These are phyloP conservation scores for Hemileia vastatrix DNA, from an alignment of 1,284 basidiomycete genomes.

Conservation along the genomic window DNA sequence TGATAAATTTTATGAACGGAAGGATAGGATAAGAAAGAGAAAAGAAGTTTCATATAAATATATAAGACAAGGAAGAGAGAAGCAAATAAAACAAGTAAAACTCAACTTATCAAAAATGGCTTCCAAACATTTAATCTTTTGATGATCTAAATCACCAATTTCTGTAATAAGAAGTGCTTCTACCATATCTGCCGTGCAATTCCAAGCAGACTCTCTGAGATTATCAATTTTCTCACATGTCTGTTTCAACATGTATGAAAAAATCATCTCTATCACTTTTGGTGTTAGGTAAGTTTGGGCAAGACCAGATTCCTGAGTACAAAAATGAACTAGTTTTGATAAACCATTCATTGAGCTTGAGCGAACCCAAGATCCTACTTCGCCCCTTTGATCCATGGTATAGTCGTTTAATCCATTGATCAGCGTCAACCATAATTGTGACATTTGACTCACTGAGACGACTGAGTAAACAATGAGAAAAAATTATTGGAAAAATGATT, in stretches of 20 bases:
- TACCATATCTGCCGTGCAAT: conserved; percentile 8
- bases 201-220: conserved; percentile 15
- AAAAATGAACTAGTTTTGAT: conserved; percentile 2
- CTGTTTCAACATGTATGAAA: conserved; percentile 6
- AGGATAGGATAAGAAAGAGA: background rate
- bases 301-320: background rate
- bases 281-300: background rate
- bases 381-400: conserved; percentile 83
- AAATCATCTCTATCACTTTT: background rate
- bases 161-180: background rate
- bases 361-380: conserved; percentile 94
- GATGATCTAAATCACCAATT: background rate
- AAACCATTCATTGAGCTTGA: conserved; percentile 60
- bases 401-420: conserved; percentile 72
- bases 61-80: background rate
- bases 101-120: conserved; percentile 13
- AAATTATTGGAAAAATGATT: conserved; percentile 14
- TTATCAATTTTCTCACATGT: conserved; percentile 18
- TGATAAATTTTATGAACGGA: no score
- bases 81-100: background rate
- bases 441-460: no score
- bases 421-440: no score
- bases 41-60: background rate
- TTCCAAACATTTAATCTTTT: no score
- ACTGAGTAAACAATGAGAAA: no score